Evolutionary conservation across 371 early-diverging fungal species (phyloP), one percentile per base, ranked within the genome.

Genomic region (Dinochytrium kinnereticum): DNA sequence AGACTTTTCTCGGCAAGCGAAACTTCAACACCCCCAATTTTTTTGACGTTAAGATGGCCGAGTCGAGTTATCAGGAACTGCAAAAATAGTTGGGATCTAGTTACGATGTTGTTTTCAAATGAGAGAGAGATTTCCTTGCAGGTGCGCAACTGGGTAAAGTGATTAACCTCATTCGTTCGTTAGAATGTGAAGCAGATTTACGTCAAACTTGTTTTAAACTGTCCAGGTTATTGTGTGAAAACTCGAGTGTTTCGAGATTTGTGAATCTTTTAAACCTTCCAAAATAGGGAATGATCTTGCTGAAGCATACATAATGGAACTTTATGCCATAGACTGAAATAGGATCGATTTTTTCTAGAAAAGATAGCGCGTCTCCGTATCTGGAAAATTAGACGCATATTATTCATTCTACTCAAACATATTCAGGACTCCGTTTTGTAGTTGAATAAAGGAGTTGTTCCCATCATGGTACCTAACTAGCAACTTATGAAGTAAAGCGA

Each of bases 131-230:
- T 10, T 30, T 67, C 64, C 33, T 64, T 53, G 3, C 37, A 2
- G 15, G n/a, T 50, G 13, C 21, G 26, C 19, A 44, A 24, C 28
- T 10, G 15, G 21, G 5, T 53, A 26, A 67, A 57, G 31, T 34
- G 33, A 24, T 44, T 5, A 30, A 50, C 61, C 64, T 2, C 44
- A 21, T n/a, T n/a, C n/a, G n/a, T n/a, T n/a, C n/a, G n/a, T n/a
- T n/a, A n/a, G n/a, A n/a, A n/a, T n/a, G n/a, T n/a, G n/a, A n/a
- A n/a, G n/a, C n/a, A n/a, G n/a, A n/a, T n/a, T n/a, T n/a, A n/a
- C n/a, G n/a, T n/a, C n/a, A n/a, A 38, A 82, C 82, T 57, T 80
- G 69, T 38, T 75, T 75, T 1, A 82, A 68, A 5, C 71, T 44
- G 5, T 59, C 59, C 19, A 80, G 39, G 49, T 74, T 73, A 53